A percentile compares a stretch with the other conserved stretches of the same genome.
These are phyloP conservation scores for Prunus padus DNA, from an alignment of 306 rosid species.

Conservation along the genomic window DNA sequence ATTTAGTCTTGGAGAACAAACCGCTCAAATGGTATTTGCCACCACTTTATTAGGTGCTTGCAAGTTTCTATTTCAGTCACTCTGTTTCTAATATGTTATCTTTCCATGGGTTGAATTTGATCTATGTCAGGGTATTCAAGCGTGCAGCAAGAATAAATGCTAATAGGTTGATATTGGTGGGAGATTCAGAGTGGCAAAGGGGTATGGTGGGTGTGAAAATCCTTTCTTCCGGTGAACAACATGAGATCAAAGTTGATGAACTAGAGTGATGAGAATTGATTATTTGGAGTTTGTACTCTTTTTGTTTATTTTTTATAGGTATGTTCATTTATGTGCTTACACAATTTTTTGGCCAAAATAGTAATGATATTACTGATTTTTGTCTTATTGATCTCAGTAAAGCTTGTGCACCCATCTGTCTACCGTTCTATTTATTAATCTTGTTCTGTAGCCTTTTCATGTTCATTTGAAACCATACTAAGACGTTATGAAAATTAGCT, in stretches of 20 bases:
- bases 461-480: neutral
- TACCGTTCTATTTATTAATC: neutral
- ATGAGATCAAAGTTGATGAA: conserved; percentile 78
- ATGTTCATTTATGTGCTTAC: neutral
- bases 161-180: conserved; percentile 73
- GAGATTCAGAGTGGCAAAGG: conserved; percentile 88
- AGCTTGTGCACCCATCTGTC: neutral
- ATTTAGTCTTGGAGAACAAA: conserved; percentile 91
- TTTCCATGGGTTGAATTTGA: conserved; percentile 8
- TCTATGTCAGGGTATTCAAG: conserved; percentile 71
- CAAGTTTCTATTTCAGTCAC: neutral
- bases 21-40: conserved; percentile 79
- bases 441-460: neutral
- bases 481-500: neutral
- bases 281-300: conserved; percentile 5
- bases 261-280: conserved; percentile 39
- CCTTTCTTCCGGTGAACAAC: conserved; percentile 84
- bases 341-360: conserved; percentile 3
- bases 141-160: conserved; percentile 77
- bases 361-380: conserved; percentile 4
- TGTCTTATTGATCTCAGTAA: neutral
- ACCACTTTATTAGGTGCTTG: conserved; percentile 9
- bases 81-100: conserved; percentile 21
- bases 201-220: conserved; percentile 81
- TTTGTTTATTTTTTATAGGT: neutral